Conservation (phyloP, 2,329 filamentous ascomycete genomes). For the Colletotrichum neosansevieriae region DNA sequence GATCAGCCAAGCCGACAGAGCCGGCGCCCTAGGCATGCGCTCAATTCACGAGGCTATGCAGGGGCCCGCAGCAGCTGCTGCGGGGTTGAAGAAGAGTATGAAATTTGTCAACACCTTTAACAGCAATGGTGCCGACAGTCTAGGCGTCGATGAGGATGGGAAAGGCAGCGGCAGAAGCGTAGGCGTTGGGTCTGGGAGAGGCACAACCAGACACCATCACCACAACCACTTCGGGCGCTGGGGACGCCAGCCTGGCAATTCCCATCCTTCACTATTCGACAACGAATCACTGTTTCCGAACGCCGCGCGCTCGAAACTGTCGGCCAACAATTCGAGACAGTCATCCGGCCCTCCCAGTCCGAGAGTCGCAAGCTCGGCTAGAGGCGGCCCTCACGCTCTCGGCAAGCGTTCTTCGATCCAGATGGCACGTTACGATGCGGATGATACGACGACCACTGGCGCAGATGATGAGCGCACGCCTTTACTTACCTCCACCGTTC, state of each 20-base stretch:
- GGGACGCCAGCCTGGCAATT: constrained; percentile 75
- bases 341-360: constrained; percentile 79
- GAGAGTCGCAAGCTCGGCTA: constrained; percentile 52
- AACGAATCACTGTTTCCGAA: constrained; percentile 83
- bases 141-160: constrained; percentile 74
- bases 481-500: constrained; percentile 72
- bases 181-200: constrained; percentile 69
- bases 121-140: constrained; percentile 65
- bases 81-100: constrained; percentile 88
- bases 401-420: constrained; percentile 68
- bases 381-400: constrained; percentile 41
- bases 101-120: constrained; percentile 90
- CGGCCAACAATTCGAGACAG: constrained; percentile 67
- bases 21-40: constrained; percentile 57
- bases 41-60: constrained; percentile 65
- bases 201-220: constrained; percentile 81
- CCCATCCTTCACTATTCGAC: constrained; percentile 79
- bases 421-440: constrained; percentile 80
- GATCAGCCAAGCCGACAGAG: constrained; percentile 76
- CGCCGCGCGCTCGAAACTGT: constrained; percentile 72
- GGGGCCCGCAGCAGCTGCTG: constrained; percentile 56
- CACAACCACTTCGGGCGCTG: constrained; percentile 76
- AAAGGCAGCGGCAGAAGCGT: constrained; percentile 72
- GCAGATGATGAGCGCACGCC: constrained; percentile 92
- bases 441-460: constrained; percentile 66